phyloP scores from a whole-genome alignment of 352 stramenopile genomes.

The Phytophthora hybrid region DNA sequence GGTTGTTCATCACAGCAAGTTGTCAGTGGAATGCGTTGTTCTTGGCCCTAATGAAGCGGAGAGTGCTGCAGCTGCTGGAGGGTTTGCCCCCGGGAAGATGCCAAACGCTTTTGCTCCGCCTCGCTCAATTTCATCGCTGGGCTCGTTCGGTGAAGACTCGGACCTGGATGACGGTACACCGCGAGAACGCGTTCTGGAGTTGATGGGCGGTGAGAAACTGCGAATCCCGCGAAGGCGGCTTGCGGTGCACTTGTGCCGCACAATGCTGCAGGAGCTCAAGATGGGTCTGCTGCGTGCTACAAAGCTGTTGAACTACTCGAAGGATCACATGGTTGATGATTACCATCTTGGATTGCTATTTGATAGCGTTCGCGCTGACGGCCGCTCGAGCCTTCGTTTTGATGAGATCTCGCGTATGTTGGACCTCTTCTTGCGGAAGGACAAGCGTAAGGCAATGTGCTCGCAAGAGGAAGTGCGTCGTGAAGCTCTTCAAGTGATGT shows the following conservation, averaged over 20 bases:
- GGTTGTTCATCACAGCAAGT: conserved; percentile 84
- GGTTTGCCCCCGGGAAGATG: conserved; percentile 12
- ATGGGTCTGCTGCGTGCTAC: conserved; percentile 76
- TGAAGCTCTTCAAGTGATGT: conserved; percentile 89
- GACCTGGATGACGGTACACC: conserved; percentile 37
- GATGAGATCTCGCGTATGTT: conserved; percentile 89
- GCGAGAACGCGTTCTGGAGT: conserved; percentile 72
- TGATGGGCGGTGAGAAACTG: conserved; percentile 87
- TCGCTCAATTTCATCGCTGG: conserved; percentile 47
- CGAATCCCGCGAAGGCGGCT: conserved; percentile 82
- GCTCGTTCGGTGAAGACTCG: conserved; percentile 53
- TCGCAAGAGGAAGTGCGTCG: conserved; percentile 78
- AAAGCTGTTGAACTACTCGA: conserved; percentile 88
- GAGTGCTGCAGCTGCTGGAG: not conserved
- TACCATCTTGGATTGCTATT: conserved; percentile 87
- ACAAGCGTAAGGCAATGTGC: conserved; percentile 72
- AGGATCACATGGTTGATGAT: conserved; percentile 81
- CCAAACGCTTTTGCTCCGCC: conserved; percentile 36
- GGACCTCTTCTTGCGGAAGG: conserved; percentile 84
- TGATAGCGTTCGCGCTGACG: conserved; percentile 76
- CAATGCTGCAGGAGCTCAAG: conserved; percentile 77
- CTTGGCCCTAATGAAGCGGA: conserved; percentile 58
- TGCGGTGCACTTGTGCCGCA: conserved; percentile 74
- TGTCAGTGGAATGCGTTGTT: conserved; percentile 88
- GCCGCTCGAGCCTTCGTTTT: conserved; percentile 77